Evolutionary conservation across 805 yeast species (phyloP), one percentile per base, ranked within the genome.

Genomic region (Isabelozyma gotoi): DNA sequence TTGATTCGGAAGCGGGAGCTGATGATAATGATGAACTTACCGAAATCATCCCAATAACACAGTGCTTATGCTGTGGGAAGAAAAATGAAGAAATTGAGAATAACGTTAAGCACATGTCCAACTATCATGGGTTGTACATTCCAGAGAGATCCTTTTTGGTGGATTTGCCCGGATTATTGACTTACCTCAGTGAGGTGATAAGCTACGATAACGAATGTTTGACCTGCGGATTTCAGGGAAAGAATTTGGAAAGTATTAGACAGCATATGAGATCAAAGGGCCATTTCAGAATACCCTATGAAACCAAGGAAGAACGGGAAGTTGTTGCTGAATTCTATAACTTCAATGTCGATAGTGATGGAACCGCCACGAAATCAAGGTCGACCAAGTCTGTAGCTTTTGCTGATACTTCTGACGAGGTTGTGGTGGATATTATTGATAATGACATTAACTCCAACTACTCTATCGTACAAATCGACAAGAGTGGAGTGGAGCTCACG

Each of bases 401-500:
- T 47, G 44, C 47, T 7, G 54, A 40, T 34, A 50, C 51, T 10
- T 53, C 52, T 3, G 63, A 59, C 4, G 47, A 53, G 7, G 43
- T 39, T 19, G 32, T 18, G 11, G 32, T 20, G 8, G 48, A 46
- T 2, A 43, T 48, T 8, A 14, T 32, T 3, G 58, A 54, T 7
- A 48, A 54, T 27, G 60, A 48, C 11, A 46, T 53, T 24, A 49
- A 52, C 36, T 56, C 51, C 39, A 59, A 57, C 41, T 63, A 65
- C 41, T 38, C 65, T 8, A 33, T 52, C 27, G 78, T 71, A 40
- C 68, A 66, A 21, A 60, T 77, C n/a, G 84, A 80, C 56, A 72
- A 65, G 42, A 75, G 76, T 7, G 89, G 89, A 4, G 75, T 75
- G 29, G 89, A 86, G 55, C 64, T 90, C 33, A 76, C 81, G 3